Conservation (phyloP, 331 rosid species). For the Cydonia oblonga region DNA sequence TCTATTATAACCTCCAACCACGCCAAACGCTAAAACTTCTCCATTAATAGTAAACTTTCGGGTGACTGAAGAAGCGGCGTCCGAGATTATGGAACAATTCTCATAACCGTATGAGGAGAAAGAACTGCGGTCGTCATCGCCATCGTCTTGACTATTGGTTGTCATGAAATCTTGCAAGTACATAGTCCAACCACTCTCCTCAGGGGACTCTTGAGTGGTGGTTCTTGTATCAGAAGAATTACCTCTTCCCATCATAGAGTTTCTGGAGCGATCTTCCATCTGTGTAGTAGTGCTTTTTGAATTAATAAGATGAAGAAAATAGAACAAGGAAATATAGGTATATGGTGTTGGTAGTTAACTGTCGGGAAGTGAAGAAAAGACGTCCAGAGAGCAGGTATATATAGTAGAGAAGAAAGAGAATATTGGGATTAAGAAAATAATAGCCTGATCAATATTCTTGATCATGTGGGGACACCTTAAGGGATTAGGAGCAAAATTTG, state of each 20-base stretch:
- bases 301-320: conserved; percentile 12
- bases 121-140: background rate
- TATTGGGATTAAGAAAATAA: background rate
- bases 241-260: conserved; percentile 26
- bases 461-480: background rate
- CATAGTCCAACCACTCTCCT: conserved; percentile 81
- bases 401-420: background rate
- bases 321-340: background rate
- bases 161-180: conserved; percentile 60
- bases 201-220: conserved; percentile 21
- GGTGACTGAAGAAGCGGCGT: conserved; percentile 27
- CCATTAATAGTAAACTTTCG: background rate
- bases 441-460: background rate
- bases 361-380: conserved; percentile 3
- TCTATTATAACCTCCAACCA: conserved; percentile 7
- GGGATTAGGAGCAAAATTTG: background rate
- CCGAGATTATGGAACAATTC: conserved; percentile 14
- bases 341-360: conserved; percentile 6
- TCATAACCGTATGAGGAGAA: conserved; percentile 1
- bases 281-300: background rate
- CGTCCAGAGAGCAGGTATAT: background rate
- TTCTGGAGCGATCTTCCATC: conserved; percentile 17
- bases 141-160: conserved; percentile 4
- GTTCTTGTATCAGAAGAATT: background rate
- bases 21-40: conserved; percentile 8